These are phyloP conservation scores for Dictyostelium capitatum DNA, from an alignment of 78 protist species.

Conservation along the genomic window DNA sequence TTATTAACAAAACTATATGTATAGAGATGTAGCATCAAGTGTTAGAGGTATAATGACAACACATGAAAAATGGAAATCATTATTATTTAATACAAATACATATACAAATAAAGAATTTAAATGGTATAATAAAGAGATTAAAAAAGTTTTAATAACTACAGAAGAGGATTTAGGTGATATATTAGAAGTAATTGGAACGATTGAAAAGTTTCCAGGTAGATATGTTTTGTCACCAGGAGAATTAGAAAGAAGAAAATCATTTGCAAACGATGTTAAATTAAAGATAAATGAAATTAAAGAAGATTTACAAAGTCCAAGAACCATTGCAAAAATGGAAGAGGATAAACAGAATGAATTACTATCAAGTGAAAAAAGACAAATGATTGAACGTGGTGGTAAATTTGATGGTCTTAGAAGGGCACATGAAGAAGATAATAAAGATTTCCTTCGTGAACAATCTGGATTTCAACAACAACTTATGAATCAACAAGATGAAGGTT, in stretches of 20 bases:
- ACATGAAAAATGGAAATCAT: constrained; percentile 53
- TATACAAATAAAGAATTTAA: constrained; percentile 64
- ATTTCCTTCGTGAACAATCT: constrained; percentile 28
- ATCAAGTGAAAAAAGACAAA: constrained; percentile 9
- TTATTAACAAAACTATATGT: neutral
- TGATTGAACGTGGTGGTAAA: constrained; percentile 8
- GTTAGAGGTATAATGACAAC: constrained; percentile 16
- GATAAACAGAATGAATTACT: constrained; percentile 52
- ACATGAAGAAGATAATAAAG: constrained; percentile 65
- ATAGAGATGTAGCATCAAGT: constrained; percentile 42
- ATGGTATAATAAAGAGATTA: constrained; percentile 62
- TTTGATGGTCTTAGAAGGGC: constrained; percentile 55
- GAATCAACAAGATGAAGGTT: constrained; percentile 42
- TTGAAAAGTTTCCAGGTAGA: constrained; percentile 48
- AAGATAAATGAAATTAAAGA: constrained; percentile 20
- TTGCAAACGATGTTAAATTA: constrained; percentile 47
- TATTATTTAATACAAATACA: constrained; percentile 49
- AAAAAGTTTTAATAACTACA: constrained; percentile 1
- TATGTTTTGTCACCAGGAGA: constrained; percentile 10
- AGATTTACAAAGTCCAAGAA: constrained; percentile 9
- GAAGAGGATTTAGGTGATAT: constrained; percentile 42
- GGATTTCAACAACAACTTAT: constrained; percentile 1
- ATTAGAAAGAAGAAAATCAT: constrained; percentile 50
- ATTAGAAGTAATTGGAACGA: constrained; percentile 6
- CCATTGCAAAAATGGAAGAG: constrained; percentile 29